Conservation (phyloP, 2,329 filamentous ascomycete genomes). For the Xylariaceae sp. region DNA sequence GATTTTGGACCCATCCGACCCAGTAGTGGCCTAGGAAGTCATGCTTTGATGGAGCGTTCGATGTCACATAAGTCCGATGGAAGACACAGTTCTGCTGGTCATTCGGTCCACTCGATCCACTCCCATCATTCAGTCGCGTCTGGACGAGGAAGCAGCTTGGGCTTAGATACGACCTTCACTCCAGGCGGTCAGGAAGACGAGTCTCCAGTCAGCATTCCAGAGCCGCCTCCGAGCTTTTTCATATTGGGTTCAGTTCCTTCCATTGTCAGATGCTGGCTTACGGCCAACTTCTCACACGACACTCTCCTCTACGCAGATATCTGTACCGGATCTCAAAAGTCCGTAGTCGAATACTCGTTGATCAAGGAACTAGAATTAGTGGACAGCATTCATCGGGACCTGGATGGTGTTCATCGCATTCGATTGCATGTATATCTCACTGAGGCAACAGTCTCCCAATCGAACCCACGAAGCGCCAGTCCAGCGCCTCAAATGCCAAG, state of each 20-base stretch:
- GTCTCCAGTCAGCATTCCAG: conserved; percentile 67
- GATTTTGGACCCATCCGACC: conserved; percentile 77
- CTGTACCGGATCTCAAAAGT: conserved; percentile 87
- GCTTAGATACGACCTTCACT: conserved; percentile 69
- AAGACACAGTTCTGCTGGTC: conserved; percentile 86
- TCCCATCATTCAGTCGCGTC: conserved; percentile 68
- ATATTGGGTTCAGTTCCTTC: conserved; percentile 85
- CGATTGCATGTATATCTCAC: conserved; percentile 83
- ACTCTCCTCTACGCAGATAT: conserved; percentile 87
- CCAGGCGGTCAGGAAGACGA: conserved; percentile 60
- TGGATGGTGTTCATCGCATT: conserved; percentile 64
- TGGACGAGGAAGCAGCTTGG: conserved; percentile 82
- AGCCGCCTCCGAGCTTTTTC: conserved; percentile 78
- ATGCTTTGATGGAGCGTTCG: conserved; percentile 82
- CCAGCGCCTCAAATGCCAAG: conserved; percentile 76
- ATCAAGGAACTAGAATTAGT: conserved; percentile 69
- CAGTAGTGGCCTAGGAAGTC: conserved; percentile 72
- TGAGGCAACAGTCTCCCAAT: conserved; percentile 78
- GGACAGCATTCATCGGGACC: conserved; percentile 61
- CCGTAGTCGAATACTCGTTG: conserved; percentile 72
- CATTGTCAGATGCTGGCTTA: conserved; percentile 94
- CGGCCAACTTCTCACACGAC: conserved; percentile 82
- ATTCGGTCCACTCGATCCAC: conserved; percentile 64
- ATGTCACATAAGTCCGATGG: conserved; percentile 96
- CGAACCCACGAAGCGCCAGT: conserved; percentile 67